Conservation (phyloP, 1,284 basidiomycete species). For the Puccinia polysora region DNA sequence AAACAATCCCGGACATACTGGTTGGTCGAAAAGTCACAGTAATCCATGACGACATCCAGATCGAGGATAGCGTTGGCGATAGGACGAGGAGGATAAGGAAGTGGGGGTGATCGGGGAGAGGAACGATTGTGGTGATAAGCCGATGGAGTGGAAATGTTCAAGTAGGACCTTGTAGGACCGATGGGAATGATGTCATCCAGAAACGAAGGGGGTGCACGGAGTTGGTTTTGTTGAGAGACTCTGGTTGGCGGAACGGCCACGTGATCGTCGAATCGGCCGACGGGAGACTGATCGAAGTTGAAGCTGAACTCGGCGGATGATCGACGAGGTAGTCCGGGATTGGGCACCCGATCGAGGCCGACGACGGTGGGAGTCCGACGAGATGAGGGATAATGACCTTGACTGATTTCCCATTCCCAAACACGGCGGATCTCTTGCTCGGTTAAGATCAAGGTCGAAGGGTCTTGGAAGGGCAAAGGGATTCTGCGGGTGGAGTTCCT, state of each 20-base stretch:
- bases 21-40: slow-evolving; percentile 76
- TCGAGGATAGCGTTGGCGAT: slow-evolving; percentile 74
- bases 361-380: slow-evolving; percentile 50
- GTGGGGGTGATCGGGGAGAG: slow-evolving; percentile 50
- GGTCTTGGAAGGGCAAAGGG: slow-evolving; percentile 60
- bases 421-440: slow-evolving; percentile 73
- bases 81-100: slow-evolving; percentile 67
- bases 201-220: slow-evolving; percentile 44
- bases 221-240: slow-evolving; percentile 46
- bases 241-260: slow-evolving; percentile 35
- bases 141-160: slow-evolving; percentile 61
- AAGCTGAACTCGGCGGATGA: slow-evolving; percentile 11
- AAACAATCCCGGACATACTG: slow-evolving; percentile 73
- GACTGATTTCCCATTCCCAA: slow-evolving; percentile 87
- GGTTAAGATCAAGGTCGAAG: slow-evolving; percentile 70
- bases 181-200: slow-evolving; percentile 51
- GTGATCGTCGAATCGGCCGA: slow-evolving; percentile 44
- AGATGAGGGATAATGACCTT: slow-evolving; percentile 82
- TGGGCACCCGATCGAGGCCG: slow-evolving; percentile 42
- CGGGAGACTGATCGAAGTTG: slow-evolving; percentile 30
- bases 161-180: slow-evolving; percentile 70
- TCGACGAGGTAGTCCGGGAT: slow-evolving; percentile 44
- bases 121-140: slow-evolving; percentile 61
- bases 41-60: slow-evolving; percentile 76
- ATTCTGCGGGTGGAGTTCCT: slow-evolving; percentile 30